Evolutionary conservation across 2,329 filamentous ascomycete species (phyloP), one percentile per base, ranked within the genome.

Genomic region (Penicillium sp.): DNA sequence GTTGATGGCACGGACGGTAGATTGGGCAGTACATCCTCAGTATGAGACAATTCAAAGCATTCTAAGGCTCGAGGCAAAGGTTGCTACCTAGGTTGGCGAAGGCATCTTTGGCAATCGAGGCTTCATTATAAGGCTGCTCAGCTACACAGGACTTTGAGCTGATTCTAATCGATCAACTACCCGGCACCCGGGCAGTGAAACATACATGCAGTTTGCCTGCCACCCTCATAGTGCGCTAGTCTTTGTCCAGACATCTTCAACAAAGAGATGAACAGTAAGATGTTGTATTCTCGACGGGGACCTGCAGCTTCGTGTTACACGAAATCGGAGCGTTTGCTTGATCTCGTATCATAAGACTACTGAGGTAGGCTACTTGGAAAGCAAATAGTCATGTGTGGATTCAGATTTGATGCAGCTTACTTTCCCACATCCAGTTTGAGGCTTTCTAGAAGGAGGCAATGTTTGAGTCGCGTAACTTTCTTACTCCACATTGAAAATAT

Each of bases 401-500:
- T 14, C 3, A 4, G 20, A 18, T 34, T 34, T 11, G 14, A 18
- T 34, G 14, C 31, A 34, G 14, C 16, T 34, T 34, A 27, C 14
- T 18, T 34, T 10, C 16, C 31, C 16, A 6, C 4, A 8, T 2
- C 31, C 10, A 18, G 8, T 18, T 9, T 18, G 16, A 18, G 16
- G 31, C 31, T 10, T 10, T 5, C 31, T 11, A 9, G 4, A 11
- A 34, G 14, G 9, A 11, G 14, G 16, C 31, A 11, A 16, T 4
- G 7, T 18, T 4, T 20, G 14, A 34, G 31, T 34, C 8, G 8
- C 9, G 1, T 24, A 20, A 37, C 20, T 24, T 24, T 32, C 37
- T 54, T 45, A 60, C 34, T 57, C 47, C 32, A 64, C 44, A 34
- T 54, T 57, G 42, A 66, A 51, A 43, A 65, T 47, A 50, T 66